Conservation (phyloP, 352 stramenopile species). For the Pythium phragmitis region DNA sequence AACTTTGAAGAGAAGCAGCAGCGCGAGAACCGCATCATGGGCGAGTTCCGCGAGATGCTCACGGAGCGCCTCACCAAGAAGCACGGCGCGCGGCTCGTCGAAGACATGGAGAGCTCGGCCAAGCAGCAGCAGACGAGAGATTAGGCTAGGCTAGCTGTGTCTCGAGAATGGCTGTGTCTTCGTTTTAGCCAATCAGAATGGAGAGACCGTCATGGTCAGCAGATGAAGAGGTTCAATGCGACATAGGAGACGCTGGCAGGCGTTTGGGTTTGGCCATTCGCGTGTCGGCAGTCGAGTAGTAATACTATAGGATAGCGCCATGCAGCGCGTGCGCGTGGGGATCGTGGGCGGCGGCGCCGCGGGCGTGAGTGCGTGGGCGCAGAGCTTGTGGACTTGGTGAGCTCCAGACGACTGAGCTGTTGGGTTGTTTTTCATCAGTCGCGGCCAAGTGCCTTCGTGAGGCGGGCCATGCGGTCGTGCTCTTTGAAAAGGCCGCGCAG, state of each 20-base stretch:
- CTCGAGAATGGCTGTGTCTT: not conserved
- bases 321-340: constrained; percentile 39
- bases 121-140: constrained; percentile 42
- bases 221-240: not conserved
- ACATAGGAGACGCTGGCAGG: not conserved
- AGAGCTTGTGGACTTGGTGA: not conserved
- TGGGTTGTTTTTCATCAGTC: constrained; percentile 34
- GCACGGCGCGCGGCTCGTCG: constrained; percentile 79
- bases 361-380: constrained; percentile 59
- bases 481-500: constrained; percentile 66
- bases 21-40: constrained; percentile 97
- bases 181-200: not conserved
- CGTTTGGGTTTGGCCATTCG: not conserved
- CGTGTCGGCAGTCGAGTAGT: not conserved
- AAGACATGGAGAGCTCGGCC: constrained; percentile 79
- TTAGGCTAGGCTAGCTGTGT: not conserved
- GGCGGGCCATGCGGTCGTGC: constrained; percentile 60
- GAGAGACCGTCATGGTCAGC: not conserved
- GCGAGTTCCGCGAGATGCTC: constrained; percentile 95
- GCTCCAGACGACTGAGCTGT: not conserved
- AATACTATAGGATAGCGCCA: not conserved
- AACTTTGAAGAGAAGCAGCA: constrained; percentile 99
- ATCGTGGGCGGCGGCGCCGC: constrained; percentile 73
- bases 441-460: constrained; percentile 67
- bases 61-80: constrained; percentile 87